Conservation (phyloP, 2,329 filamentous ascomycete species). For the Diaporthe ilicicola region DNA sequence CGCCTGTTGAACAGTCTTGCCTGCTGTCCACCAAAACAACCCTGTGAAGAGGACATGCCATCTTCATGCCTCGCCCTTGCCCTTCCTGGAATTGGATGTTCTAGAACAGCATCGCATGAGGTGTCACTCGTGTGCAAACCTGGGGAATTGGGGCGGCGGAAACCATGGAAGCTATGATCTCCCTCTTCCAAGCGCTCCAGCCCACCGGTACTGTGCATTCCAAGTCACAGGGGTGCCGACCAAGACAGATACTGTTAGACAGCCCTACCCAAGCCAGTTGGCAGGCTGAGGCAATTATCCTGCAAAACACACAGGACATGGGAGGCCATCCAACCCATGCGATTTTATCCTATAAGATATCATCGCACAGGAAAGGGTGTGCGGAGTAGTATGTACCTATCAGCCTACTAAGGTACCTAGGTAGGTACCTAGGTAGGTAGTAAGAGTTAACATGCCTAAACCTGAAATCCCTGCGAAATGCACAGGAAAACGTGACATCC, state of each 20-base stretch:
- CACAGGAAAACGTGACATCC: no score
- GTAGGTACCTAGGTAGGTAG: no score
- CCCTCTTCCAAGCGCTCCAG: conserved; percentile 11
- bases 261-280: no score
- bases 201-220: not conserved
- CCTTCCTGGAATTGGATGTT: not conserved
- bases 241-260: not conserved
- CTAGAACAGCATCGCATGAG: conserved; percentile 16
- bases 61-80: not conserved
- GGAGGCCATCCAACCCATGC: not conserved
- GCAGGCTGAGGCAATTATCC: not conserved
- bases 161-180: not conserved
- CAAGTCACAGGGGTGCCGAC: not conserved
- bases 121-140: not conserved
- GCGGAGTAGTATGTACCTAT: no score
- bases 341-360: not conserved
- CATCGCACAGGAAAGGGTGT: no score
- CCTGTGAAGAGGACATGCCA: not conserved
- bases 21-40: not conserved
- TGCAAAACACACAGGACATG: not conserved
- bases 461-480: no score
- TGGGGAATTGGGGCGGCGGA: not conserved
- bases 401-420: no score
- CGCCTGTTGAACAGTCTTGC: not conserved
- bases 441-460: not conserved